Base-by-base conservation (phyloP, 2,329 filamentous ascomycete species). In the Cercospora nicotianae region DNA sequence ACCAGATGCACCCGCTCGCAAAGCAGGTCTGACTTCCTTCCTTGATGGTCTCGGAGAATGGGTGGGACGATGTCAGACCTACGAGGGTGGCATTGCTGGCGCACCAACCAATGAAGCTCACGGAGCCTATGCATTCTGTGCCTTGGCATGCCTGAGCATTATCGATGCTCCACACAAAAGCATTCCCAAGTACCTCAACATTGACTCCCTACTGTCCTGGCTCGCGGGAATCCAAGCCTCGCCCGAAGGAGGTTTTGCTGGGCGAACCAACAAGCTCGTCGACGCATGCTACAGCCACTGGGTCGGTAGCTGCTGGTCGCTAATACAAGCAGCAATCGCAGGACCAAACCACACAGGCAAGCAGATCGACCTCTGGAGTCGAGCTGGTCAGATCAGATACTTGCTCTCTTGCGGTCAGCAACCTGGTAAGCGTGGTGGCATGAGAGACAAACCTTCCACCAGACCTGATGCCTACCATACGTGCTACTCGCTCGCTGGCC, bases 211-310 rank as follows among this genome's bases (percentile, higher is more conserved):
- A 64, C 85, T 95, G 59, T 89, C 90, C 68, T 99, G 95, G 93
- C 87, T 99, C 45, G 94, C 93, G 7, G 89, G 92, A 55, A 90
- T 93, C 68, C 95, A 99, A 80, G 91, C 94, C 78, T 89, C 89
- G 31, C 95, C 94, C 3, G 95, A 98, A 79, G 94, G 94, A 71
- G 95, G 95, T 39, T 94, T 97, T 77, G 91, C 92, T 48, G 95
- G 95, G 69, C 90, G 95, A 73, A 97, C 94, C 30, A 98, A 98
- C 84, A 99, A 99, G 82, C 86, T 99, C 33, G 95, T 98, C 33
- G 95, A 99, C 79, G 95, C 94, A 57, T 99, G 95, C 82, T 99
- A 99, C 82, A 96, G 92, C 78, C 94, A 97, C 80, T 99, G 95
- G 95, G 91, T 97, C 36, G 95, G 95, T 64, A 91, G 91, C 64